These are phyloP conservation scores for Aspergillus wentii DNA, from an alignment of 495 filamentous ascomycete species.

Conservation along the genomic window DNA sequence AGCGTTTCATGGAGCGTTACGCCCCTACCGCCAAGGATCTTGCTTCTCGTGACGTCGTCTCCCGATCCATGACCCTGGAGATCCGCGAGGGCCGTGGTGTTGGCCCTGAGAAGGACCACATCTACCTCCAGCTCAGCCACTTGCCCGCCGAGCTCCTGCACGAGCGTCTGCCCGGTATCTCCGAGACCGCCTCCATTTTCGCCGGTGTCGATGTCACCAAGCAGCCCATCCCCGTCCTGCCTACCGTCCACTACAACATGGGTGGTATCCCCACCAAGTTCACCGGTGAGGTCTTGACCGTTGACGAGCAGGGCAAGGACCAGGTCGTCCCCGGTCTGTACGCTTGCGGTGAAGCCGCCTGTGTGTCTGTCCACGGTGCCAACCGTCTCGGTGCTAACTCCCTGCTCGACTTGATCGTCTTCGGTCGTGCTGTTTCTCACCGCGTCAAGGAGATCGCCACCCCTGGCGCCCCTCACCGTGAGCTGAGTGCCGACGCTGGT, in stretches of 20 bases:
- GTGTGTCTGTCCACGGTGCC: constrained; percentile 94
- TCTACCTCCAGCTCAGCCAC: constrained; percentile 95
- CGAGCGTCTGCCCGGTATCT: constrained; percentile 96
- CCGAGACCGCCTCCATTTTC: constrained; percentile 95
- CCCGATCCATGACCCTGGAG: constrained; percentile 94
- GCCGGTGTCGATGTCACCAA: constrained; percentile 93
- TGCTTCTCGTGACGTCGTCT: constrained; percentile 88
- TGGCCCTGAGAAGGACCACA: constrained; percentile 92
- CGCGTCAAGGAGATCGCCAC: constrained; percentile 87
- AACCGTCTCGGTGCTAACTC: constrained; percentile 98
- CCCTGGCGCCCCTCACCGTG: constrained; percentile 70
- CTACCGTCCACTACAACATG: constrained; percentile 99
- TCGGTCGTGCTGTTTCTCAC: constrained; percentile 93
- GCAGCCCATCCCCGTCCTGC: constrained; percentile 93
- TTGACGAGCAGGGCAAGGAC: constrained; percentile 79
- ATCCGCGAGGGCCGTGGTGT: constrained; percentile 96
- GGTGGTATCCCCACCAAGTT: constrained; percentile 96
- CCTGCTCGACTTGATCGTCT: constrained; percentile 93
- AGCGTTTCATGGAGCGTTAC: constrained; percentile 99
- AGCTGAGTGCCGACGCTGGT: constrained; percentile 76
- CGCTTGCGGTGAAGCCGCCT: constrained; percentile 94
- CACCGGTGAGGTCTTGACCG: constrained; percentile 88
- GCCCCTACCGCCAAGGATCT: constrained; percentile 97
- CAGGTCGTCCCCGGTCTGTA: constrained; percentile 93
- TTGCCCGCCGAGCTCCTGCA: constrained; percentile 84